Conservation (phyloP, 371 early-diverging fungal genomes). For the Massospora cicadina region DNA sequence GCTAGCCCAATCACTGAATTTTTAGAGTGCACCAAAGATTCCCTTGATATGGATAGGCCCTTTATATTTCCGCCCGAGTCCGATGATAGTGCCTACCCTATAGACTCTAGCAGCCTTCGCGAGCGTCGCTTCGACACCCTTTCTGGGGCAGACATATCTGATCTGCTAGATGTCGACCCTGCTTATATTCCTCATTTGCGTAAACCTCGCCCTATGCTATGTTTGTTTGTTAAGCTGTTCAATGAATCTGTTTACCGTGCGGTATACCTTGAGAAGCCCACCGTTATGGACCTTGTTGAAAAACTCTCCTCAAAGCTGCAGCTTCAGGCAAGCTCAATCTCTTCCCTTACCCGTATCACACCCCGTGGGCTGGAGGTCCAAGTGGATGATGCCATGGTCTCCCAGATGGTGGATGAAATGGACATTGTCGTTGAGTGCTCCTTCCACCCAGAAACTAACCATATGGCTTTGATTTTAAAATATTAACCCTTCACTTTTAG, state of each 20-base stretch:
- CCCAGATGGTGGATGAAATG: slow-evolving; percentile 28
- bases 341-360: slow-evolving; percentile 21
- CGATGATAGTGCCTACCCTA: slow-evolving; percentile 9
- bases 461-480: slow-evolving; percentile 19
- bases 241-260: slow-evolving; percentile 27
- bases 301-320: slow-evolving; percentile 26
- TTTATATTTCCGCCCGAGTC: slow-evolving; percentile 14
- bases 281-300: slow-evolving; percentile 21
- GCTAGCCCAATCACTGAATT: slow-evolving; percentile 18
- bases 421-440: slow-evolving; percentile 30
- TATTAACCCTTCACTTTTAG: not conserved
- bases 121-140: slow-evolving; percentile 8
- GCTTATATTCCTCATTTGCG: slow-evolving; percentile 20
- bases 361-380: slow-evolving; percentile 22
- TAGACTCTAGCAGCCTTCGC: not conserved
- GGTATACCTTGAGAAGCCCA: slow-evolving; percentile 28
- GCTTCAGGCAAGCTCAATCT: slow-evolving; percentile 20
- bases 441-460: slow-evolving; percentile 22
- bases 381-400: slow-evolving; percentile 29
- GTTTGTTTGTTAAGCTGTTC: slow-evolving; percentile 27
- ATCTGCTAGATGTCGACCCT: slow-evolving; percentile 19
- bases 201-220: slow-evolving; percentile 20
- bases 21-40: slow-evolving; percentile 18
- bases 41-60: slow-evolving; percentile 17
- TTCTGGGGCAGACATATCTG: slow-evolving; percentile 13